Evolutionary conservation across 2,329 filamentous ascomycete species (phyloP), one percentile per base, ranked within the genome.

Genomic region (Botrytis byssoidea): DNA sequence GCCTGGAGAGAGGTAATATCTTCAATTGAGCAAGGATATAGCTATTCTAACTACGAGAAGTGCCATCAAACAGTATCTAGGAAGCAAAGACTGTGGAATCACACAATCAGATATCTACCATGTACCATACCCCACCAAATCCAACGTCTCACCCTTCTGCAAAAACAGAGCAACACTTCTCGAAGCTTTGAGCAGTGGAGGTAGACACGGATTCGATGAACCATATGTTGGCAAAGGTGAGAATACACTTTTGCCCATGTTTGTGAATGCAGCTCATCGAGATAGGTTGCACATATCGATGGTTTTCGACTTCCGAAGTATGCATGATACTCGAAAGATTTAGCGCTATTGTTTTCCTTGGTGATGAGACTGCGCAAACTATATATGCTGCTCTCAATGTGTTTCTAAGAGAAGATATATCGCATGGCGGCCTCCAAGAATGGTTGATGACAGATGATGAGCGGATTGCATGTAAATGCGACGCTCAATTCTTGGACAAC

Each of bases 371-470:
- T 44, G 78, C 84, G 25, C 79, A 81, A 69, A 79, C 82, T 55
- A 80, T 84, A 64, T 85, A 85, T 76, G 81, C 82, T n/a, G 83
- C 82, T 40, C 81, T 85, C 75, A 85, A 85, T 75, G 82, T 85
- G 64, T 80, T 85, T 14, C 78, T 85, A 3, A 81, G 83, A 46
- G 81, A 83, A 75, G 80, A 85, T 69, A 77, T 85, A 40, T 80
- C 79, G 16, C 76, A 79, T 12, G 84, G 84, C 16, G 81, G 82
- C 12, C 70, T 85, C 59, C 81, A 81, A 75, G 79, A 82, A 59
- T 83, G 82, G 81, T 77, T 82, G 25, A 82, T 84, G 79, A 80
- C 76, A 48, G 77, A 80, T 7, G 76, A 78, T 37, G 79, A 81
- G 37, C 76, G 78, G 25, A 75, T 78, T 6, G 74, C 74, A 22